Evolutionary conservation across 1,139 yeast species (phyloP).

Genomic region (Eremothecium gossypii): DNA sequence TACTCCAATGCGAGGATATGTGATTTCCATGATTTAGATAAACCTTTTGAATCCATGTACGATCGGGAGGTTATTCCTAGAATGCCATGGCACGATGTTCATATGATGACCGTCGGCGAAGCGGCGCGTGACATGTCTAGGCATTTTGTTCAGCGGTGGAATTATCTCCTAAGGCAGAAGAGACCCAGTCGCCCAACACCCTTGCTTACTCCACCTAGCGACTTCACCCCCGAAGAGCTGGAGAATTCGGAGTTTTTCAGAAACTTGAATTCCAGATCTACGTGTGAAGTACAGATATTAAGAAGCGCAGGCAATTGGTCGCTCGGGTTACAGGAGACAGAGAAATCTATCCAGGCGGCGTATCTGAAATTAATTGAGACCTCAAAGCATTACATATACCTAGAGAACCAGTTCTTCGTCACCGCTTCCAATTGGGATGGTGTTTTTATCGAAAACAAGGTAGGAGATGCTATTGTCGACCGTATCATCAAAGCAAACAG

Average conservation of each 20-base stretch:
- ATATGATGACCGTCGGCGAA: constrained; percentile 93
- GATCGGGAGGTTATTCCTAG: constrained; percentile 75
- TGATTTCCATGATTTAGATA: constrained; percentile 72
- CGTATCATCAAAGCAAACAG: constrained; percentile 81
- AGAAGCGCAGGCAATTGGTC: constrained; percentile 94
- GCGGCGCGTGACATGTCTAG: constrained; percentile 87
- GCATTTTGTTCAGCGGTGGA: constrained; percentile 98
- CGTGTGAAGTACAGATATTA: constrained; percentile 84
- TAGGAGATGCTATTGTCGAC: constrained; percentile 95
- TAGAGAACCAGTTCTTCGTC: constrained; percentile 90
- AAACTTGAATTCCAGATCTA: constrained; percentile 39
- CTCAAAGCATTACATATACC: constrained; percentile 85
- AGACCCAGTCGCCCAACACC: constrained; percentile 94
- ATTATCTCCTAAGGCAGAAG: constrained; percentile 81
- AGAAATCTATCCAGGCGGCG: constrained; percentile 87
- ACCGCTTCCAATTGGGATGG: constrained; percentile 86
- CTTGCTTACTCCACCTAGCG: constrained; percentile 84
- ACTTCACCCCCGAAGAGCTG: constrained; percentile 65
- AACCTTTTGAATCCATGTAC: constrained; percentile 88
- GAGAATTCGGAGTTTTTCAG: constrained; percentile 43
- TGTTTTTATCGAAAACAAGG: constrained; percentile 72
- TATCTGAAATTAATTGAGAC: constrained; percentile 84
- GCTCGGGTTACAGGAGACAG: constrained; percentile 73
- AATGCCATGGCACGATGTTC: constrained; percentile 99
- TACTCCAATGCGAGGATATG: constrained; percentile 91